A percentile compares a stretch with the other conserved stretches of the same genome.
phyloP scores from a whole-genome alignment of 257 asterid genomes.

The Anisodus acutangulus region DNA sequence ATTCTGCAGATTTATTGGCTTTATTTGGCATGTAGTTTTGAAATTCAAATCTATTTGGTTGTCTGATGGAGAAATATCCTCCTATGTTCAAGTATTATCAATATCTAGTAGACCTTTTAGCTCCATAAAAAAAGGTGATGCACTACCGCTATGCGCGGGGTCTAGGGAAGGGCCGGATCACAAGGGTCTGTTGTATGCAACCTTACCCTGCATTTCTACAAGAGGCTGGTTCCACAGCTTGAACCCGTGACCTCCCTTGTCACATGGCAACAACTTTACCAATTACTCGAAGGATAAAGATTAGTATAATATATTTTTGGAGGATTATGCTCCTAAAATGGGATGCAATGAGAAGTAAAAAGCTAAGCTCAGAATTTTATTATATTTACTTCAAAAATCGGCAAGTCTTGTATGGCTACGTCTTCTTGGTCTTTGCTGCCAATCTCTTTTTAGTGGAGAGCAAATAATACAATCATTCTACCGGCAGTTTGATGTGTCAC shows the following conservation, averaged over 20 bases:
- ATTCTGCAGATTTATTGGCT: neutral
- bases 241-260: too few relatives aligned
- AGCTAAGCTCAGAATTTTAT: neutral
- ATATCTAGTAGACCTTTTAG: neutral
- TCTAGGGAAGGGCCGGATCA: too few relatives aligned
- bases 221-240: too few relatives aligned
- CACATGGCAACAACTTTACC: too few relatives aligned
- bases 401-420: neutral
- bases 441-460: neutral
- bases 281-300: too few relatives aligned
- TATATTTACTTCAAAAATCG: neutral
- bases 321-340: neutral
- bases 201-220: too few relatives aligned
- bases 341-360: neutral
- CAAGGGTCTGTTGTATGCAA: too few relatives aligned
- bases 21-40: neutral
- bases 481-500: neutral
- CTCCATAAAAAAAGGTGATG: neutral
- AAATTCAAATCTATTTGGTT: neutral
- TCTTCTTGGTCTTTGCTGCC: neutral
- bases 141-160: too few relatives aligned
- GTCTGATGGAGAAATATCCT: neutral
- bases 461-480: neutral
- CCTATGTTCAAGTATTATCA: constrained; percentile 11
- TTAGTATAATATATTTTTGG: neutral